Evolutionary conservation across 169 alveolate genomes (phyloP).

Genomic region (Eimeria nieschulzi): DNA sequence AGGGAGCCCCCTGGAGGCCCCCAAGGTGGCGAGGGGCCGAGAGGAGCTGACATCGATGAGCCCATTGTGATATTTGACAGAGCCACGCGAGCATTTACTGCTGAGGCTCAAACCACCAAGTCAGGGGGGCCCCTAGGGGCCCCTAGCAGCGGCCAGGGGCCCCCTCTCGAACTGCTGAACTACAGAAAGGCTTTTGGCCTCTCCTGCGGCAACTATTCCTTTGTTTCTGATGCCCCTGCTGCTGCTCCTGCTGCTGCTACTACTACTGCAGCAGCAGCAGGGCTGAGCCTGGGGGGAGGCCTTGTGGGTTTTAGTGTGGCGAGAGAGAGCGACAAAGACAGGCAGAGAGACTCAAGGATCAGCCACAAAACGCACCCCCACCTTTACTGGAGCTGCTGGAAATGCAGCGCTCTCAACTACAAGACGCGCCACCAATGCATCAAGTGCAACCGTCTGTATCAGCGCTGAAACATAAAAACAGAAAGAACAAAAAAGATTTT

Average conservation of each 20-base stretch:
- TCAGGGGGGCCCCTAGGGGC: conserved; percentile 35
- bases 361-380: conserved; percentile 69
- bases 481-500: too few species aligned
- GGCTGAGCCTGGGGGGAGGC: conserved; percentile 21
- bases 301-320: neutral
- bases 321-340: neutral
- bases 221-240: conserved; percentile 13
- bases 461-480: neutral
- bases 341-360: neutral
- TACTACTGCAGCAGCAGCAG: neutral
- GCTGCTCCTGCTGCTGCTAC: conserved; percentile 34
- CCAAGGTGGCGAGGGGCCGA: neutral
- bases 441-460: conserved; percentile 62
- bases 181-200: conserved; percentile 61
- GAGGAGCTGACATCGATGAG: neutral
- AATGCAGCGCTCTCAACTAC: conserved; percentile 54
- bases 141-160: neutral
- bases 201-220: conserved; percentile 28
- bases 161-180: neutral
- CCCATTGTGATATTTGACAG: conserved; percentile 23
- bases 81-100: neutral
- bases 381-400: conserved; percentile 73
- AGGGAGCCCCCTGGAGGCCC: neutral
- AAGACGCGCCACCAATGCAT: conserved; percentile 65
- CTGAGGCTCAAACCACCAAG: neutral